Conservation (phyloP, 495 filamentous ascomycete species). For the Penicillium antarcticum region DNA sequence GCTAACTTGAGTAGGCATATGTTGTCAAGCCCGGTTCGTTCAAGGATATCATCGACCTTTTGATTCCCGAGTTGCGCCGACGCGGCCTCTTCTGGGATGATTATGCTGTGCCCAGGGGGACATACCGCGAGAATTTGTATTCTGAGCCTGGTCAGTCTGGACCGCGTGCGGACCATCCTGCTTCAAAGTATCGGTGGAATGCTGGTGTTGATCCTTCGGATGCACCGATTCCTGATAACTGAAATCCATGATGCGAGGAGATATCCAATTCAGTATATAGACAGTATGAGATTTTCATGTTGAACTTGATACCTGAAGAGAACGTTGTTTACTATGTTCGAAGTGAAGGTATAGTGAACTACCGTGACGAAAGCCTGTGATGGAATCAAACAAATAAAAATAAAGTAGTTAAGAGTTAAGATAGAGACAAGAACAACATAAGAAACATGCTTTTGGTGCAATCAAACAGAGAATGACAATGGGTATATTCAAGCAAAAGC, state of each 20-base stretch:
- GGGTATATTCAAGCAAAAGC: no score
- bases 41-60: slow-evolving; percentile 56
- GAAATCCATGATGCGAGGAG: background rate
- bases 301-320: no score
- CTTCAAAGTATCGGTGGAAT: slow-evolving; percentile 49
- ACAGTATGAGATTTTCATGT: no score
- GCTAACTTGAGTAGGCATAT: slow-evolving; percentile 43
- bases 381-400: no score
- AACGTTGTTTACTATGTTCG: no score
- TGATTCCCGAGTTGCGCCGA: slow-evolving; percentile 42
- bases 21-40: slow-evolving; percentile 60
- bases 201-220: slow-evolving; percentile 35
- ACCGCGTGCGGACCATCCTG: slow-evolving; percentile 45
- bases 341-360: no score
- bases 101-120: slow-evolving; percentile 41
- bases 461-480: no score
- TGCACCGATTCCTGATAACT: slow-evolving; percentile 18
- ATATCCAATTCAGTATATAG: no score
- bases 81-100: slow-evolving; percentile 50
- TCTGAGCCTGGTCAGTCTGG: slow-evolving; percentile 39
- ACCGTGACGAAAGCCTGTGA: no score
- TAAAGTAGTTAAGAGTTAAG: no score
- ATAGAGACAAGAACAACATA: no score
- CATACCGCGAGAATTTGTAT: slow-evolving; percentile 49
- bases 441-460: no score